Evolutionary conservation across 441 rosid species (phyloP).

Genomic region (Isatis lusitanica): DNA sequence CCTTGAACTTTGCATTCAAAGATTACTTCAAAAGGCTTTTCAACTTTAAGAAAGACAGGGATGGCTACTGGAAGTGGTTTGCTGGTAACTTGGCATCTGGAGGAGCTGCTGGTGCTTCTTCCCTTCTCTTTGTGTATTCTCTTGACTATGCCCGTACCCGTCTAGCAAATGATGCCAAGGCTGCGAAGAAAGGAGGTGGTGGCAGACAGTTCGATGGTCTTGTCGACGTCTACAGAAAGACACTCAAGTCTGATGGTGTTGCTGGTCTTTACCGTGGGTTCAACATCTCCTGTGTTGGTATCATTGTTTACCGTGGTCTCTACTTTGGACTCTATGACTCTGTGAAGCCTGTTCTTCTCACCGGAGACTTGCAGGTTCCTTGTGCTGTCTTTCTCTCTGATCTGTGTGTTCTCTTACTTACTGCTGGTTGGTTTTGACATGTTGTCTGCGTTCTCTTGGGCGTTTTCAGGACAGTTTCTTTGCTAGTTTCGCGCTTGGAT

Average conservation of each 20-base stretch:
- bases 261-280: constrained; percentile 58
- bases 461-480: constrained; percentile 65
- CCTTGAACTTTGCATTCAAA: constrained; percentile 58
- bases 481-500: constrained; percentile 66
- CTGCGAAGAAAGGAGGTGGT: constrained; percentile 53
- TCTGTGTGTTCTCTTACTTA: background rate
- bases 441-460: background rate
- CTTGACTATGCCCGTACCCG: constrained; percentile 55
- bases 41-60: constrained; percentile 52
- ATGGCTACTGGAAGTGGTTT: constrained; percentile 61
- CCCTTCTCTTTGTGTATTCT: constrained; percentile 51
- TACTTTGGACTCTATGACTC: constrained; percentile 56
- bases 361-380: constrained; percentile 48
- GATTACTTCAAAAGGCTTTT: constrained; percentile 55
- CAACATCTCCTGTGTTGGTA: constrained; percentile 50
- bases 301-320: constrained; percentile 48
- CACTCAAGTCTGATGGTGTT: constrained; percentile 45
- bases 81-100: constrained; percentile 59
- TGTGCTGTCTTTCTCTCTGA: background rate
- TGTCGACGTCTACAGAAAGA: constrained; percentile 48
- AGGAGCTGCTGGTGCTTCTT: constrained; percentile 57
- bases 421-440: background rate
- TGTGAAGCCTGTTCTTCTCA: constrained; percentile 47
- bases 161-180: constrained; percentile 51
- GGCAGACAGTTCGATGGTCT: constrained; percentile 57